Evolutionary conservation across 177 flowering plant species (phyloP), one percentile per base, ranked within the genome.

Genomic region (Vitis hybrid): DNA sequence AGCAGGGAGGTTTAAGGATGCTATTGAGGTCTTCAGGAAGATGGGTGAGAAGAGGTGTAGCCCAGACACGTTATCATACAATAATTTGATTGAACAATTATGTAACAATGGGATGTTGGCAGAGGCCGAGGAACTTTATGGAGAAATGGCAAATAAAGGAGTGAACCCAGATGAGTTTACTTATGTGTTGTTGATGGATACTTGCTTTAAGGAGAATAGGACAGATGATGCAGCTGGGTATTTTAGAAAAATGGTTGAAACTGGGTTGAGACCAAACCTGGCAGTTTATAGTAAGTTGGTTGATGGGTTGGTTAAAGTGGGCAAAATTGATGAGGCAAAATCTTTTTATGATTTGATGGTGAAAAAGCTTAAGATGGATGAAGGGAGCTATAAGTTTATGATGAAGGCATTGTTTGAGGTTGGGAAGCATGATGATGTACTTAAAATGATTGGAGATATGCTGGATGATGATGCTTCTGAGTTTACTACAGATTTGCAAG

Each of bases 81-180:
- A 95, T 72, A 88, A 86, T 75, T 75, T 95, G 95, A 93, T 95
- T 52, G 88, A 88, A 62, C 89, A 89, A 67, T 74, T 95, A 66
- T 95, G 98, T 60, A 68, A 70, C n/a, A 86, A 86, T 72, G 94
- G 86, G 13, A 60, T 85, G 90, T 69, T 93, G 71, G 76, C 62
- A 14, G 91, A 89, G 56, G 98, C 93, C 0, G 99, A 95, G 80
- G 87, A 82, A 71, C 72, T 95, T 8, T 87, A 80, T 67, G 66
- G 75, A 12, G 93, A 84, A 49, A 93, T 93, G 94, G 74, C 70
- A 5, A 92, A 84, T 62, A 84, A 85, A 66, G 85, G 84, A 10
- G 87, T 83, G 62, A 89, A 69, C 11, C 90, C 90, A 0, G 99
- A 95, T 80, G 99, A 93, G 80, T 86, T 69, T 68, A 90, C 98